Conservation (phyloP, 176 grass and related monocot species). For the Avena eriantha region DNA sequence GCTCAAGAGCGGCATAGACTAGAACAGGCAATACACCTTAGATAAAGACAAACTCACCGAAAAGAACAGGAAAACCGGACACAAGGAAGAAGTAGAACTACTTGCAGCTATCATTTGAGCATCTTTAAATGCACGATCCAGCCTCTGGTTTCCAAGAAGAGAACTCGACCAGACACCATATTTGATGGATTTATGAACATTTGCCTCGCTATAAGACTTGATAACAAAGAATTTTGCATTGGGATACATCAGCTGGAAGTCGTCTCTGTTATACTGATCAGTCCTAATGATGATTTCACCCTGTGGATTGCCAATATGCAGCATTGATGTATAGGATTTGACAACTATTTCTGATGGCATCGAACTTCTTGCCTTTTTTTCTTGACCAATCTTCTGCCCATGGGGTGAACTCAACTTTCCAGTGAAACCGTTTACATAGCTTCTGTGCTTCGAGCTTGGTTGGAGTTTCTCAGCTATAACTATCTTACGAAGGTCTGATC, state of each 20-base stretch:
- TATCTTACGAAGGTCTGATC: slow-evolving; percentile 45
- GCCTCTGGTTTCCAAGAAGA: slow-evolving; percentile 54
- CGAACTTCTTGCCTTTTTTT: slow-evolving; percentile 26
- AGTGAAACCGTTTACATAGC: slow-evolving; percentile 12
- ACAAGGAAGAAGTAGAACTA: slow-evolving; percentile 42
- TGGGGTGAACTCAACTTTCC: slow-evolving; percentile 27
- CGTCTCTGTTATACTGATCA: slow-evolving; percentile 76
- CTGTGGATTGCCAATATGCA: slow-evolving; percentile 39
- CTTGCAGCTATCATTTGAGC: slow-evolving; percentile 59
- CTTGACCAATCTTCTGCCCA: slow-evolving; percentile 41
- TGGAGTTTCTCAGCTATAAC: slow-evolving; percentile 38
- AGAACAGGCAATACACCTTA: slow-evolving; percentile 29
- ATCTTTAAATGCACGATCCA: slow-evolving; percentile 57
- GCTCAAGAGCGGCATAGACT: slow-evolving; percentile 23
- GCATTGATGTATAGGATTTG: slow-evolving; percentile 59
- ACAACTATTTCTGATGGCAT: slow-evolving; percentile 37
- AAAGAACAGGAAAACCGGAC: slow-evolving; percentile 86
- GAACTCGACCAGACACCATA: slow-evolving; percentile 75
- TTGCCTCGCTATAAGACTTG: slow-evolving; percentile 57
- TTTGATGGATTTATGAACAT: slow-evolving; percentile 82
- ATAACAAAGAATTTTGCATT: slow-evolving; percentile 90
- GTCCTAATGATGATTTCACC: slow-evolving; percentile 63
- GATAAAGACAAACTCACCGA: slow-evolving; percentile 68
- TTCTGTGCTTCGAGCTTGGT: slow-evolving; percentile 32
- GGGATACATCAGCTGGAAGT: slow-evolving; percentile 72